A percentile compares a stretch with the other conserved stretches of the same genome.
Evolutionary conservation across 2,329 filamentous ascomycete species (phyloP).

Genomic region (Dactylellina cionopaga): DNA sequence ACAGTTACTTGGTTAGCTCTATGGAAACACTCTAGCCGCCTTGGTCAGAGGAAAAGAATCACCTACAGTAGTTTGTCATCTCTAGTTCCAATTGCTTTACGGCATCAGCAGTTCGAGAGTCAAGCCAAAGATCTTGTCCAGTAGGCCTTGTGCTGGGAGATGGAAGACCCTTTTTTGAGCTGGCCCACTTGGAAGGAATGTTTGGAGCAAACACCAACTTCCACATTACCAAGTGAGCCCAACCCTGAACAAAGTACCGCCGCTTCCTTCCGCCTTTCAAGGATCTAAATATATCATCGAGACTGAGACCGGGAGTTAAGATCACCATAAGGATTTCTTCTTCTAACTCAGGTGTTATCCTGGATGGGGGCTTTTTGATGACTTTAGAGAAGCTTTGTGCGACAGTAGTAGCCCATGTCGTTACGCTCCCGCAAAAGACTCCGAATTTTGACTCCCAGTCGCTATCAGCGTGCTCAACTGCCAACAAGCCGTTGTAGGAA

Average conservation of each 20-base stretch:
- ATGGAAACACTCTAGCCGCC: not conserved
- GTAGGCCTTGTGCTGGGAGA: not conserved
- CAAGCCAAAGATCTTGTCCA: constrained; percentile 7
- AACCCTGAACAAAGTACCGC: constrained; percentile 5
- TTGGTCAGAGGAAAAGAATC: not conserved
- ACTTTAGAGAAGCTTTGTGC: not conserved
- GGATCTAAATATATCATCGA: not conserved
- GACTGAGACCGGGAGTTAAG: not conserved
- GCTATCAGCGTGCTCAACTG: not conserved
- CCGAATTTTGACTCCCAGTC: not conserved
- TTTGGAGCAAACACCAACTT: constrained; percentile 11
- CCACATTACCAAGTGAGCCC: constrained; percentile 1
- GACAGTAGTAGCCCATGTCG: constrained; percentile 1
- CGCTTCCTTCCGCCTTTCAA: not conserved
- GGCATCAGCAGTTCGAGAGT: not conserved
- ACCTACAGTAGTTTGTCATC: not conserved
- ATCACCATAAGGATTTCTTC: not conserved
- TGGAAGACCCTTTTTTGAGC: not conserved
- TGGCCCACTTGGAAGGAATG: not conserved
- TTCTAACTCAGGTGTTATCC: not conserved
- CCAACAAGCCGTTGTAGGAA: constrained; percentile 6
- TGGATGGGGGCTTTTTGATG: not conserved
- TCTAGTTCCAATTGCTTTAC: not conserved
- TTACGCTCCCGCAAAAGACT: not conserved
- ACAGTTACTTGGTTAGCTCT: not conserved